Percentiles rank a stretch among this genome's conserved stretches.
phyloP scores from a whole-genome alignment of 2,329 filamentous ascomycete genomes.

The Cordyceps militaris region DNA sequence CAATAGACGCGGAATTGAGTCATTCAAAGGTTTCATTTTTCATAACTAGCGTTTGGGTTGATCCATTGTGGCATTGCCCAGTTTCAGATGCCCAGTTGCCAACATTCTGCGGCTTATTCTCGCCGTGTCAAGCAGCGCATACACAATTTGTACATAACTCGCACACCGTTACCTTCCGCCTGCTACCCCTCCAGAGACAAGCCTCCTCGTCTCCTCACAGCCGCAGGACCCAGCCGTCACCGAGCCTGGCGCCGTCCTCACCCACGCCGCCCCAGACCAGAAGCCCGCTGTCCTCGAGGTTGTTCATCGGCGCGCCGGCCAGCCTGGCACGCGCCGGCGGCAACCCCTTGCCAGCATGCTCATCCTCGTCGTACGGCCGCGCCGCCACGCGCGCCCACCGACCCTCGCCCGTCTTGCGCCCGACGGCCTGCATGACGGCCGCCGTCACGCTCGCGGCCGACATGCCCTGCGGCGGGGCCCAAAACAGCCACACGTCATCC shows the following conservation, averaged over 20 bases:
- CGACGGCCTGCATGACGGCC: conserved; percentile 46
- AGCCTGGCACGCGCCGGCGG: conserved; percentile 52
- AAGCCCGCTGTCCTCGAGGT: conserved; percentile 53
- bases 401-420: conserved; percentile 49
- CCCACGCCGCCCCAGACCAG: conserved; percentile 55
- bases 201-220: conserved; percentile 18
- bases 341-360: conserved; percentile 34
- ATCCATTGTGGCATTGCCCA: background rate
- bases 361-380: conserved; percentile 45
- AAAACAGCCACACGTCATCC: conserved; percentile 58
- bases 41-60: background rate
- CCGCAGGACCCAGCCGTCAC: conserved; percentile 59
- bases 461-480: conserved; percentile 47
- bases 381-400: conserved; percentile 46
- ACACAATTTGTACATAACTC: too few relatives aligned
- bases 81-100: background rate
- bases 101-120: background rate
- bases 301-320: conserved; percentile 47
- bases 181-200: background rate
- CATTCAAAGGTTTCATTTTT: background rate
- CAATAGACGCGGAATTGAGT: background rate
- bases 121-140: background rate
- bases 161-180: too few relatives aligned
- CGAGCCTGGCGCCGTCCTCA: conserved; percentile 43
- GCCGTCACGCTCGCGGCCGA: conserved; percentile 49